Evolutionary conservation across 768 basidiomycete genomes (phyloP), one percentile per base, ranked within the genome.

Genomic region (Daedalea quercina): DNA sequence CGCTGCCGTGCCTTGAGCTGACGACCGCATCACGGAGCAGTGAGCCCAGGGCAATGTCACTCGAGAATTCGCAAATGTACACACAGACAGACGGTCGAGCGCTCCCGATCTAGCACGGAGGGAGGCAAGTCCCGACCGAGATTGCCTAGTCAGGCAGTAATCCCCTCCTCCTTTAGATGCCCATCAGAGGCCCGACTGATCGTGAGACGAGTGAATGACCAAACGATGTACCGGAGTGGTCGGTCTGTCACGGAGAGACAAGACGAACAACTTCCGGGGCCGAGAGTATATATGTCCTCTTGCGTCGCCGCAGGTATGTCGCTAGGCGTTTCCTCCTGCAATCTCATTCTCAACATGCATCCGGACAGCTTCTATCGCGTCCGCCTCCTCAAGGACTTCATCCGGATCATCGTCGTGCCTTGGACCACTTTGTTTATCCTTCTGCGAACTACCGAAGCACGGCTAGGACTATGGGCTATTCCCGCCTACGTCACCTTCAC

Each of bases 371-470:
- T 50, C 50, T 82, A 81, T 63, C 80, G 82, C 41, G 60, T 70
- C 12, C 73, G 82, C 34, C 69, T 84, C 50, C 60, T 76, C 51
- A 61, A 63, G 40, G 82, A 84, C 60, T 59, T 84, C 31, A 60
- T 65, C 35, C 69, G 65, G 13, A 67, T 71, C 22, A 28, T 78
- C 20, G 62, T 73, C 19, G 57, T 76, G 0, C 81, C 81, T 52
- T 71, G 69, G 15, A 28, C 73, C 19, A 54, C 65, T 3, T 63
- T 81, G 41, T 69, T 65, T 8, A 26, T 64, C 12, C 23, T 64
- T 34, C 60, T 72, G 22, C 62, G 62, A 13, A 26, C 70, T 54
- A 55, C 65, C 44, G 60, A 54, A n/a, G 35, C 63, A 31, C 64
- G 44, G 12, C 61, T 79, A 3, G 73, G 76, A 1, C 62, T 60